phyloP scores from a whole-genome alignment of 2,329 filamentous ascomycete genomes.

The Penicillium oxalicum region DNA sequence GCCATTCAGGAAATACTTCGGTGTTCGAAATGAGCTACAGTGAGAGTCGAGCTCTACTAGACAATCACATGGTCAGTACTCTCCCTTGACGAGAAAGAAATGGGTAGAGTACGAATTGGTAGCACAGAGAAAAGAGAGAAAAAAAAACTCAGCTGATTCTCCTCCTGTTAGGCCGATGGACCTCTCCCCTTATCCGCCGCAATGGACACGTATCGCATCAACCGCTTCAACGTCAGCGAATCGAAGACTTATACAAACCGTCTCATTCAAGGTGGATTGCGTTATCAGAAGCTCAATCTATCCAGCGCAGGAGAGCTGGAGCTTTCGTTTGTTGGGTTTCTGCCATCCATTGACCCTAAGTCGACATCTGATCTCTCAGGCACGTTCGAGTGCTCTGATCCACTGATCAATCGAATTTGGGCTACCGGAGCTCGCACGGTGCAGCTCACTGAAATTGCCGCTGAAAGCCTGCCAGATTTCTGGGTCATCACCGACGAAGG shows the following conservation, averaged over 20 bases:
- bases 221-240: constrained; percentile 30
- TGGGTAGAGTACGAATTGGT: background rate
- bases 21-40: constrained; percentile 12
- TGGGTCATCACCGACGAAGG: constrained; percentile 13
- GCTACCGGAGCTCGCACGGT: constrained; percentile 10
- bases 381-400: constrained; percentile 12
- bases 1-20: constrained; percentile 5
- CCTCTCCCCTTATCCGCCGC: constrained; percentile 32
- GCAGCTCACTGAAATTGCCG: constrained; percentile 12
- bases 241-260: constrained; percentile 23
- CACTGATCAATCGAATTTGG: constrained; percentile 10
- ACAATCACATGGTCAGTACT: constrained; percentile 9
- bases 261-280: constrained; percentile 34
- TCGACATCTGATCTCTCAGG: constrained; percentile 6
- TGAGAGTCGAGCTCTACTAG: constrained; percentile 7
- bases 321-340: constrained; percentile 26
- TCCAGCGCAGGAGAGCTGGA: constrained; percentile 25
- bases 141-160: background rate
- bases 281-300: constrained; percentile 36
- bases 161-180: constrained; percentile 14
- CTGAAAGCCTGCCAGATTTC: constrained; percentile 6
- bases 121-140: background rate
- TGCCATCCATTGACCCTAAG: constrained; percentile 3
- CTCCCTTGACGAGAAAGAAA: background rate
- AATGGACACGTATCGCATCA: constrained; percentile 36